Evolutionary conservation across 192 early-diverging fungal species (phyloP), one percentile per base, ranked within the genome.

Genomic region (Backusella circina): DNA sequence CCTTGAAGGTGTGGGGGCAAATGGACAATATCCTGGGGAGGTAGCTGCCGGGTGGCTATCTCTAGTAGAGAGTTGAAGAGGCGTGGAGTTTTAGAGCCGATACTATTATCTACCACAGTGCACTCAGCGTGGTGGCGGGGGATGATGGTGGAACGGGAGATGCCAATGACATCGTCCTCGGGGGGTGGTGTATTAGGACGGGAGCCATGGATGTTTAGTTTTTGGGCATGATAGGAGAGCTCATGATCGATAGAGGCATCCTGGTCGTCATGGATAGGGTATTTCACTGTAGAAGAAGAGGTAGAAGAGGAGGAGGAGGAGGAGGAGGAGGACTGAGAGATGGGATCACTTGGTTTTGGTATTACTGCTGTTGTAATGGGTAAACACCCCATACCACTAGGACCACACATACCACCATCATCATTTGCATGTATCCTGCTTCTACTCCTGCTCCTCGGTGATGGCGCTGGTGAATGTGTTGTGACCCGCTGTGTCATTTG

Each of bases 21-120:
- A n/a, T 47, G 44, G 16, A 32, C 23, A 30, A 18, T 5, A 32
- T 28, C 7, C 47, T 77, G 54, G 74, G 41, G 30, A 71, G 78
- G 47, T 15, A 77, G 41, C 65, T 77, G 41, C 30, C 86, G 77
- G 1, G 81, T 81, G 2, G 84, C 82, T 5, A 86, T 76, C 65
- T 88, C 86, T 33, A 74, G 65, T 2, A 88, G 73, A 15, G 86
- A 79, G 30, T 83, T 83, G 23, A 86, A 71, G 18, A 86, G 77
- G 15, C 6, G 74, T 70, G 6, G 64, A 18, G 9, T 68, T 18
- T 23, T 30, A 35, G 28, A 31, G 44, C 30, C 57, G 12, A 26
- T 35, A 38, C 6, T 13, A n/a, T n/a, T n/a, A 15, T 72, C 71
- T 3, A 72, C 36, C 44, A 50, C 6, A 4, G 54, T 54, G 33